phyloP scores from a whole-genome alignment of 805 yeast genomes.

The Ogataea nitratoaversa region DNA sequence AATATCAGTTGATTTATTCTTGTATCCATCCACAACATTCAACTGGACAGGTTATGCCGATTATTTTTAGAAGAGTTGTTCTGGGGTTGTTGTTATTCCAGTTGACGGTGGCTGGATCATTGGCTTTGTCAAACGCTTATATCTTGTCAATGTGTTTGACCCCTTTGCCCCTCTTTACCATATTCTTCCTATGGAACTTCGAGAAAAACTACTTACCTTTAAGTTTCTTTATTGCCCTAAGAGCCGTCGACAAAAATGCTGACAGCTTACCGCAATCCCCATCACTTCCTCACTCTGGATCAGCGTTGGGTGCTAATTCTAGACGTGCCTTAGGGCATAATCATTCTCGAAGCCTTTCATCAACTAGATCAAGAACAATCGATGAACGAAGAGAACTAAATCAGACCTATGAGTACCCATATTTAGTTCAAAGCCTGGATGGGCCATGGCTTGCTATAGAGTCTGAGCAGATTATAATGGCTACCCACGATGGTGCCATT shows the following conservation, averaged over 20 bases:
- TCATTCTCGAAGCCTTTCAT: constrained; percentile 2
- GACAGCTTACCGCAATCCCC: not conserved
- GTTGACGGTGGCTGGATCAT: constrained; percentile 86
- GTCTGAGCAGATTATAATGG: constrained; percentile 48
- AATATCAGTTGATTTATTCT: constrained; percentile 84
- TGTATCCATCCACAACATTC: constrained; percentile 96
- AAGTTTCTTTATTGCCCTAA: constrained; percentile 78
- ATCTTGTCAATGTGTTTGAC: constrained; percentile 63
- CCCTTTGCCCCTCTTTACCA: constrained; percentile 72
- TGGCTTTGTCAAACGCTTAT: constrained; percentile 75
- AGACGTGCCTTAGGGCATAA: constrained; percentile 4
- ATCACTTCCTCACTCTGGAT: constrained; percentile 1
- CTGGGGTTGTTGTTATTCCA: constrained; percentile 82
- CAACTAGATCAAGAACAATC: constrained; percentile 46
- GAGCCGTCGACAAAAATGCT: constrained; percentile 48
- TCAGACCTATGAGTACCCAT: constrained; percentile 76
- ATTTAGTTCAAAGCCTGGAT: constrained; percentile 62
- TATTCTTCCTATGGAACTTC: constrained; percentile 71
- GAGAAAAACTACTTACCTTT: constrained; percentile 78
- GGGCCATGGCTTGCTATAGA: constrained; percentile 83
- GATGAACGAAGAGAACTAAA: constrained; percentile 75
- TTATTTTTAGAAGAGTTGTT: constrained; percentile 76
- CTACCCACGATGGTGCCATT: constrained; percentile 34
- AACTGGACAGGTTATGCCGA: constrained; percentile 95
- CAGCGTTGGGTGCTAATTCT: not conserved